phyloP scores from a whole-genome alignment of 2,329 filamentous ascomycete species.

The Talaromyces funiculosus region DNA sequence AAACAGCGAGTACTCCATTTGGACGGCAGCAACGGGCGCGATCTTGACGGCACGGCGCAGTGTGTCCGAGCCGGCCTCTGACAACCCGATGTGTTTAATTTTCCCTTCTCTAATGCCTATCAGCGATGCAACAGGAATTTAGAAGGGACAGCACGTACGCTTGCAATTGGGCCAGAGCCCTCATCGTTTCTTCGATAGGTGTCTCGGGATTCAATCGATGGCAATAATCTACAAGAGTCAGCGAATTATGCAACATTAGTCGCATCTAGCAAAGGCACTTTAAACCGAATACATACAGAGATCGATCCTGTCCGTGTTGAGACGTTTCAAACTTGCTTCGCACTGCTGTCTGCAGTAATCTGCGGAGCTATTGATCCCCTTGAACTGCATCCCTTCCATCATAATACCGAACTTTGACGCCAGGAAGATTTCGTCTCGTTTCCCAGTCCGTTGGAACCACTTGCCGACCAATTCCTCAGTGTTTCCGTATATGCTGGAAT shows the following conservation, averaged over 20 bases:
- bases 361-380: conserved; percentile 29
- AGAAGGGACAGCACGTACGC: not conserved
- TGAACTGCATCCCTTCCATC: conserved; percentile 10
- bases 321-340: not conserved
- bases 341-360: conserved; percentile 19
- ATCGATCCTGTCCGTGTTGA: not conserved
- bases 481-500: not conserved
- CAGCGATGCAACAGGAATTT: not conserved
- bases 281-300: not conserved
- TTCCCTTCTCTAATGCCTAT: not conserved
- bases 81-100: not conserved
- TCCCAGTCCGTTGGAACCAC: not conserved
- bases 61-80: not conserved
- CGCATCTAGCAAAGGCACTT: not conserved
- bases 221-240: not conserved
- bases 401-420: conserved; percentile 47
- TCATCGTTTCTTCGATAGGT: not conserved
- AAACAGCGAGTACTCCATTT: not conserved
- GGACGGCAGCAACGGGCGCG: not conserved
- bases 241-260: not conserved
- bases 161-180: not conserved
- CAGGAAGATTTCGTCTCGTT: conserved; percentile 44
- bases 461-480: not conserved
- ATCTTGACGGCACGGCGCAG: not conserved
- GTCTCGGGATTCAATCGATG: not conserved